phyloP scores from a whole-genome alignment of 2,329 filamentous ascomycete species.

The Exutisphaerella laricina region DNA sequence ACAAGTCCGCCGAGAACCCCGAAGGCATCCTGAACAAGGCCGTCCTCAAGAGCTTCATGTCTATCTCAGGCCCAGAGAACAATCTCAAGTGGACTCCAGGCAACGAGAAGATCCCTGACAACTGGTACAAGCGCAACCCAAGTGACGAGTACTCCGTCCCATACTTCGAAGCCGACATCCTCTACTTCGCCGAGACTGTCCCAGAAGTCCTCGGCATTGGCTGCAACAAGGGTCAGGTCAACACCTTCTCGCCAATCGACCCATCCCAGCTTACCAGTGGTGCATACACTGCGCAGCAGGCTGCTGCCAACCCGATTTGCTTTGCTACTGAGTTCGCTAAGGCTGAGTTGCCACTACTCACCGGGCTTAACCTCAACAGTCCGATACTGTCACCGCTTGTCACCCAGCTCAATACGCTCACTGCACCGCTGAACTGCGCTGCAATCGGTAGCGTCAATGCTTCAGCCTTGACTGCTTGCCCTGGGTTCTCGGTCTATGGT shows the following conservation, averaged over 20 bases:
- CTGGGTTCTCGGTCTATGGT: conserved; percentile 28
- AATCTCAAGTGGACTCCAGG: conserved; percentile 31
- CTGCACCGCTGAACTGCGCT: conserved; percentile 18
- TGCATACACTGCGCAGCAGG: conserved; percentile 37
- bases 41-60: conserved; percentile 38
- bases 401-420: conserved; percentile 10
- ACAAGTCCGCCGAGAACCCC: conserved; percentile 37
- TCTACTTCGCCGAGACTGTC: conserved; percentile 25
- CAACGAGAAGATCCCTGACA: conserved; percentile 40
- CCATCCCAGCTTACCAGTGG: conserved; percentile 35
- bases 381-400: conserved; percentile 11
- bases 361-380: conserved; percentile 12
- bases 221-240: conserved; percentile 34
- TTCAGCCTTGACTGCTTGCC: conserved; percentile 24
- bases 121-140: conserved; percentile 33
- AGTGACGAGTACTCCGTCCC: conserved; percentile 29
- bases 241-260: conserved; percentile 34
- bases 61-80: conserved; percentile 33
- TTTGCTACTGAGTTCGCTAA: conserved; percentile 24
- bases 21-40: conserved; percentile 35
- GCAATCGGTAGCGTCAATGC: conserved; percentile 25
- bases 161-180: conserved; percentile 26
- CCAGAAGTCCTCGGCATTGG: conserved; percentile 31
- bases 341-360: conserved; percentile 21
- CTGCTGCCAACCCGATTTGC: conserved; percentile 25